phyloP scores from a whole-genome alignment of 1,139 yeast species.

The Magnusiomyces suaveolens region DNA sequence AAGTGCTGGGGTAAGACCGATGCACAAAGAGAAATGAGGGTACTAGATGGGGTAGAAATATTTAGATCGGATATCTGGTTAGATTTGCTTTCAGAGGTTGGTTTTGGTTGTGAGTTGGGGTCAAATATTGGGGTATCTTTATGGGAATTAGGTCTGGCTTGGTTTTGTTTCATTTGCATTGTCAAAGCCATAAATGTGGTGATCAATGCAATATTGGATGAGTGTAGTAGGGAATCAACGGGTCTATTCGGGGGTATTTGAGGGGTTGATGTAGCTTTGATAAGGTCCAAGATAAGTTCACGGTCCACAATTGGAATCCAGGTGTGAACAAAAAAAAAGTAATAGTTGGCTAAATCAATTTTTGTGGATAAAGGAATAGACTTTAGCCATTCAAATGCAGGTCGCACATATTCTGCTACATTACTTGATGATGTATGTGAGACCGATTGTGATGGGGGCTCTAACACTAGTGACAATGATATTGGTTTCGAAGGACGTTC shows the following conservation, averaged over 20 bases:
- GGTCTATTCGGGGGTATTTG: neutral
- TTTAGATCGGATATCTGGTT: neutral
- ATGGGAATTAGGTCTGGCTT: neutral
- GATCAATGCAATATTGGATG: neutral
- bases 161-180: neutral
- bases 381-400: constrained; percentile 1
- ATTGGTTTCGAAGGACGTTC: constrained; percentile 5
- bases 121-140: neutral
- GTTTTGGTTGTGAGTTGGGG: neutral
- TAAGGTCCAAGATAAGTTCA: neutral
- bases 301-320: constrained; percentile 20
- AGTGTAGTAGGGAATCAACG: neutral
- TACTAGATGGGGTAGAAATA: neutral
- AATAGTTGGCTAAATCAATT: constrained; percentile 13
- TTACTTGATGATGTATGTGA: neutral
- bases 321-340: constrained; percentile 16
- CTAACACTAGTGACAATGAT: constrained; percentile 6
- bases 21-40: neutral
- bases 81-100: too few relatives aligned
- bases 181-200: neutral
- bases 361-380: constrained; percentile 8
- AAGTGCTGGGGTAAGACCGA: neutral
- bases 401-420: neutral
- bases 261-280: neutral
- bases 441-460: neutral